phyloP scores from a whole-genome alignment of 164 flowering plant species.

The Nymphaea thermarum region DNA sequence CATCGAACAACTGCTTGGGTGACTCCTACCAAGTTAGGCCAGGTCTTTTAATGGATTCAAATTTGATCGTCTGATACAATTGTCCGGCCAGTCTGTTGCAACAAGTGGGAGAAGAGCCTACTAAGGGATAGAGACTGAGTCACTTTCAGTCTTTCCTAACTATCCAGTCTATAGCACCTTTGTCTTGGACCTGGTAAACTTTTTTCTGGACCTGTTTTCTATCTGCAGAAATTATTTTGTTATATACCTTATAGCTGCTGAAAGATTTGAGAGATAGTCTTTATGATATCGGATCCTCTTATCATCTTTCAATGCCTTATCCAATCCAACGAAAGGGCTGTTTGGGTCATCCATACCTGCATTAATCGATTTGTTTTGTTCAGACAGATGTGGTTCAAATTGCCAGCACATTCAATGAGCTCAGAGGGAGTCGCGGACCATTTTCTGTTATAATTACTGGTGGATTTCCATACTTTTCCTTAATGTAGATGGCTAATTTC shows the following conservation, averaged over 20 bases:
- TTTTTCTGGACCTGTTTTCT: neutral
- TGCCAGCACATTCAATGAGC: neutral
- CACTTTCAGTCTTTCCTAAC: no score
- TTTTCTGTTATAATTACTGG: slow-evolving; percentile 80
- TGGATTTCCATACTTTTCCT: slow-evolving; percentile 61
- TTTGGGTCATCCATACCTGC: slow-evolving; percentile 87
- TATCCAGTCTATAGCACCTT: no score
- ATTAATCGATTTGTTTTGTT: neutral
- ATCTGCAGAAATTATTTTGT: neutral
- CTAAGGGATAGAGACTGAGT: no score
- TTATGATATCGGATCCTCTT: slow-evolving; percentile 69
- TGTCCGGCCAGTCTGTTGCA: no score
- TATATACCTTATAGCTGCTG: slow-evolving; percentile 68
- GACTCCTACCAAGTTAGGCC: no score
- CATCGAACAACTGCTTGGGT: no score
- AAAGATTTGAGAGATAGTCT: slow-evolving; percentile 75
- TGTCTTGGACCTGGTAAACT: no score
- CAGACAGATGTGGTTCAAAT: neutral
- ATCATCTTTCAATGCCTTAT: slow-evolving; percentile 51
- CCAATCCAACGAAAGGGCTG: slow-evolving; percentile 19
- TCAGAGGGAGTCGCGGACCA: slow-evolving; percentile 25
- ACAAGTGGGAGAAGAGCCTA: no score
- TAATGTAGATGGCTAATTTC: slow-evolving; percentile 41
- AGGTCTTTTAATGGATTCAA: no score
- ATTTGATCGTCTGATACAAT: no score